Conservation (phyloP, 345 rosid genomes). For the Arabis alpina region DNA sequence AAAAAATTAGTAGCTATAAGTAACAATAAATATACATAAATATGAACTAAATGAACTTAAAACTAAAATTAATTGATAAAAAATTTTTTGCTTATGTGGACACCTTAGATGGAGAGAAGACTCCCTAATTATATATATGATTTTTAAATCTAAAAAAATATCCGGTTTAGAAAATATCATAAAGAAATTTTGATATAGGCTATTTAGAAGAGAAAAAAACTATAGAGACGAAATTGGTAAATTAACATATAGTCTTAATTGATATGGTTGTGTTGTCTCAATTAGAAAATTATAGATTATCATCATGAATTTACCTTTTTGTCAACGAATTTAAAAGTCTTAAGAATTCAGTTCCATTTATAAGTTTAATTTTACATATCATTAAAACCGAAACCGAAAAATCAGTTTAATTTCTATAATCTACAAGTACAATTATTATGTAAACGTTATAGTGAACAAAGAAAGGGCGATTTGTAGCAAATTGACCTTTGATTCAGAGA, state of each 20-base stretch:
- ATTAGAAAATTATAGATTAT: not conserved
- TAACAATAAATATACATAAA: too few relatives aligned
- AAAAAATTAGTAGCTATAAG: too few relatives aligned
- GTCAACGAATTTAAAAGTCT: not conserved
- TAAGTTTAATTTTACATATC: not conserved
- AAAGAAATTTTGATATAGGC: too few relatives aligned
- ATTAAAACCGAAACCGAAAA: conserved; percentile 10
- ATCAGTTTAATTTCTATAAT: not conserved
- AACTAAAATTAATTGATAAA: too few relatives aligned
- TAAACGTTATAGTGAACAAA: not conserved
- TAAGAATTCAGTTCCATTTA: not conserved
- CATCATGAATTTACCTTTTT: not conserved
- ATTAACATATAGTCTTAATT: not conserved
- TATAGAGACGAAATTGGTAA: not conserved
- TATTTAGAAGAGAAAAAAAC: too few relatives aligned
- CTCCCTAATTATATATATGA: too few relatives aligned
- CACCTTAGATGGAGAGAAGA: too few relatives aligned
- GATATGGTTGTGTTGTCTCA: not conserved
- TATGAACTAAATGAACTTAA: too few relatives aligned
- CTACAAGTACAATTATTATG: not conserved
- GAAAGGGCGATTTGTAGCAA: not conserved
- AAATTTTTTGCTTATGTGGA: too few relatives aligned
- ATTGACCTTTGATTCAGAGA: conserved; percentile 3
- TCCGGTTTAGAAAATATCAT: too few relatives aligned
- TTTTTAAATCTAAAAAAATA: too few relatives aligned